Percentiles rank a stretch among this genome's conserved stretches.
Conservation (phyloP, 2,329 filamentous ascomycete species). For the Cadophora sp. region DNA sequence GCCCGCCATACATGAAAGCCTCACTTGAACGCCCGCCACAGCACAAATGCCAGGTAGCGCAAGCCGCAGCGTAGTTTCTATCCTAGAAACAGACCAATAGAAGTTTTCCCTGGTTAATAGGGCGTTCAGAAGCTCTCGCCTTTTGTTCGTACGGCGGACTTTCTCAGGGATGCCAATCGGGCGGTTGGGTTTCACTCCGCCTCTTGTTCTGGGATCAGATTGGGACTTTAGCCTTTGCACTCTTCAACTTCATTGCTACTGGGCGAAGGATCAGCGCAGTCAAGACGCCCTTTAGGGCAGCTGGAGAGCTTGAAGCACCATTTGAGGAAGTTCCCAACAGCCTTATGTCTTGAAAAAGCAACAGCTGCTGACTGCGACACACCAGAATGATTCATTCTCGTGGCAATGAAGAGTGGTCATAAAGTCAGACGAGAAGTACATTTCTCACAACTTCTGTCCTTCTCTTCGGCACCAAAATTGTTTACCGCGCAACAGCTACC, state of each 20-base stretch:
- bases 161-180: constrained; percentile 1
- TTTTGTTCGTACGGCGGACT: neutral
- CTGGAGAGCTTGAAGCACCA: neutral
- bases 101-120: neutral
- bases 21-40: constrained; percentile 10
- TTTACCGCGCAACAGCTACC: neutral
- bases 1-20: constrained; percentile 6
- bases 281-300: neutral
- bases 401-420: neutral
- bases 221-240: neutral
- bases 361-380: neutral
- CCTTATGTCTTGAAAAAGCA: neutral
- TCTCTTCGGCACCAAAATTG: neutral
- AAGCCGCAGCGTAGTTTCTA: neutral
- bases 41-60: neutral
- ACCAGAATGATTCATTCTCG: neutral
- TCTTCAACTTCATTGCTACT: neutral
- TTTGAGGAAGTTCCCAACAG: neutral
- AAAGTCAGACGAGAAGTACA: neutral
- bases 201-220: neutral
- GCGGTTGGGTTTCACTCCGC: constrained; percentile 5
- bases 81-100: neutral
- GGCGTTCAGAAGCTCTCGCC: constrained; percentile 1
- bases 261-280: neutral
- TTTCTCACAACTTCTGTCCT: neutral